Evolutionary conservation across 441 rosid species (phyloP).

Genomic region (Erodium moschatum): DNA sequence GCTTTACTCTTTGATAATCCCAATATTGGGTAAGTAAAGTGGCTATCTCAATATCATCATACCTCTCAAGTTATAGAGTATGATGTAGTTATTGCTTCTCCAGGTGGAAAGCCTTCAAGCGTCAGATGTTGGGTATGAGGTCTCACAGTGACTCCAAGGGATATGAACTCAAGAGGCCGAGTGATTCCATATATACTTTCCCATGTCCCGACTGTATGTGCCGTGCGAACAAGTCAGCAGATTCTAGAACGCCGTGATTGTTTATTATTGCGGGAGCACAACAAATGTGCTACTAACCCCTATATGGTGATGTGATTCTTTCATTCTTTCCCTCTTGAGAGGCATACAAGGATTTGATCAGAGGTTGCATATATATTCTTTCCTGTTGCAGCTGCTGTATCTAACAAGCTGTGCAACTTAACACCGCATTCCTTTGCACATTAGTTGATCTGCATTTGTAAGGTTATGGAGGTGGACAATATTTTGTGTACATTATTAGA

Average conservation of each 20-base stretch:
- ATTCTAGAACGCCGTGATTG: neutral
- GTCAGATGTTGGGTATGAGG: constrained; percentile 84
- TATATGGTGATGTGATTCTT: constrained; percentile 41
- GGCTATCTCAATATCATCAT: neutral
- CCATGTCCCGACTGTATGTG: constrained; percentile 99
- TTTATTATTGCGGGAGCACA: constrained; percentile 22
- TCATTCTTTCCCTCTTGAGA: constrained; percentile 38
- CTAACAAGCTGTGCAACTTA: constrained; percentile 36
- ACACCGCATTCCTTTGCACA: constrained; percentile 34
- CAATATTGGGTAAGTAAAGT: constrained; percentile 57
- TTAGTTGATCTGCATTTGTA: constrained; percentile 20
- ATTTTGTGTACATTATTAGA: constrained; percentile 23
- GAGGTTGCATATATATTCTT: constrained; percentile 31
- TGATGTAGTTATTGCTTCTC: neutral
- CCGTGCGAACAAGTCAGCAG: constrained; percentile 50
- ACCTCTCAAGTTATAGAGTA: neutral
- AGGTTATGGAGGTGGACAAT: constrained; percentile 20
- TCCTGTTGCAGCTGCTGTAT: constrained; percentile 39
- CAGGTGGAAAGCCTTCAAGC: constrained; percentile 93
- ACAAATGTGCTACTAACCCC: constrained; percentile 28
- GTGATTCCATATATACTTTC: constrained; percentile 73
- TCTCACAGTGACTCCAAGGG: constrained; percentile 93
- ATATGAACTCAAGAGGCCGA: constrained; percentile 80
- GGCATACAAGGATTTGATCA: constrained; percentile 32
- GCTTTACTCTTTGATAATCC: constrained; percentile 96